Evolutionary conservation across 2,329 filamentous ascomycete species (phyloP), one percentile per base, ranked within the genome.

Genomic region (Diaporthe sp.): DNA sequence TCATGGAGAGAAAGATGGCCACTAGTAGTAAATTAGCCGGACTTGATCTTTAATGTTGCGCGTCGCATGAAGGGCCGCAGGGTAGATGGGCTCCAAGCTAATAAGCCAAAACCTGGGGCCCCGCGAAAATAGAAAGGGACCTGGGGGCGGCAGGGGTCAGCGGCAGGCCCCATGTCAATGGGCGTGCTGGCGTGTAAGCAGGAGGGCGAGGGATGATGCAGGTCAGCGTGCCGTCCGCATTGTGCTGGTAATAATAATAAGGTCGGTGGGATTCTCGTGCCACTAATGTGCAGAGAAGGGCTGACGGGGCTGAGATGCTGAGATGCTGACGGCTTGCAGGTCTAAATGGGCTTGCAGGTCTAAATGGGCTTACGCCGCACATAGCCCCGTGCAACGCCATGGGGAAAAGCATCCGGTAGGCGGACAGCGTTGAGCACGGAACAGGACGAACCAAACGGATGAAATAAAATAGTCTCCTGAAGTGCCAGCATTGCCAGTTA

Each of bases 101-200:
- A 53, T 2, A 51, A 68, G 44, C n/a, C 63, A 68, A 68, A 68
- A 68, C 63, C 63, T 53, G 63, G 63, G 63, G 63, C 63, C 63
- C 63, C 63, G 63, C 63, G 63, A 68, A 39, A 53, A 37, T 27
- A 51, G n/a, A 13, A 30, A 22, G 32, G 32, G n/a, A 4, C 61
- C 27, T 4, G 47, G n/a, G 22, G 9, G 13, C 39, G 63, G n/a
- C 63, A 27, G 35, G 63, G 63, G 44, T 39, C 6, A 39, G 63
- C 32, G 47, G 63, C 44, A 68, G 63, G 63, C 13, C 13, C 32
- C 63, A 25, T 25, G 63, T 37, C 32, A 12, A 27, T 17, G 63
- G 47, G 25, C 47, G 32, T 66, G 63, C 13, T 47, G 47, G 25
- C 47, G 32, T 66, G 63, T 68, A 68, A 68, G 63, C 63, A 53